Evolutionary conservation across 768 basidiomycete genomes (phyloP), one percentile per base, ranked within the genome.

Genomic region (Termitomyces sp.): DNA sequence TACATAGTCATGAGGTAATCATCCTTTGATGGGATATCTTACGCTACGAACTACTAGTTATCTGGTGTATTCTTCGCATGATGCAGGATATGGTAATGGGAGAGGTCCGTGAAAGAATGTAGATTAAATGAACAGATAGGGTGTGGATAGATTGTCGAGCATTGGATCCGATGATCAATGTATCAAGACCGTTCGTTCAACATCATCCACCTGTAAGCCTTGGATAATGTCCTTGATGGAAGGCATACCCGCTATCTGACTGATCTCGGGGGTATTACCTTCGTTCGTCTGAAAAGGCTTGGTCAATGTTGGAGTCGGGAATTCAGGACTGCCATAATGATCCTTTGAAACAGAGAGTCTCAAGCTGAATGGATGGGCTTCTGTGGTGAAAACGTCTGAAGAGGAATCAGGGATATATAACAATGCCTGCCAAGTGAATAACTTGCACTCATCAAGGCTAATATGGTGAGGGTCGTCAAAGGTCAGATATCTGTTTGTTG

Each of bases 381-480:
- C 88, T 12, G 88, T 90, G 71, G 87, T 90, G 75, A 85, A 86
- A 35, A 86, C 80, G 40, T 75, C 84, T 86, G 26, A 26, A 43
- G 13, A 13, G 47, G 10, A 1, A 46, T 28, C 28, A 32, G 28
- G 13, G 12, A 32, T 46, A 52, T 32, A 51, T n/a, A 58, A 46
- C 52, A 7, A 20, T 50, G 30, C 54, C n/a, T 8, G 9, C 5
- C 26, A 18, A 40, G 50, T 48, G 33, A 43, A 36, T 20, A 30
- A 69, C 83, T 67, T 63, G 87, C 87, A 88, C 5, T 85, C 70
- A 67, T 91, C 85, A 8, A 91, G 73, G 57, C 81, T 85, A 70
- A 86, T 82, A 56, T 77, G 77, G 54, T 71, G 67, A 0, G 88
- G 88, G 67, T 89, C 84, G 65, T 89, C 86, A 66, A 89, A 89